Base-by-base conservation (phyloP, 108 stramenopile genomes). In the Nitzschia sp. region DNA sequence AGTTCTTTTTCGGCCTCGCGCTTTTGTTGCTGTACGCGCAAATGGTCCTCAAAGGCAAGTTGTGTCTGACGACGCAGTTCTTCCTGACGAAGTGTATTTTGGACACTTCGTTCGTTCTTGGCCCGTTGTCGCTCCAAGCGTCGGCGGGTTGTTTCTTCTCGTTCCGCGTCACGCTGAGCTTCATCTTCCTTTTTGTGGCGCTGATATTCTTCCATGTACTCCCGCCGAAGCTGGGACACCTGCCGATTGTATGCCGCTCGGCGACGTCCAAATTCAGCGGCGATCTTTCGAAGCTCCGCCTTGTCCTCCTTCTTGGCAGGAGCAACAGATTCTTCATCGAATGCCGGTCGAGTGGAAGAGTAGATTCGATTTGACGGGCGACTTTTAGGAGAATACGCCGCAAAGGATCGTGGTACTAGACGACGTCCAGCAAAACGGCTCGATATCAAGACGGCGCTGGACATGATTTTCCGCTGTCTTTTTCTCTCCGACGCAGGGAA, bases 51-150 rank as follows among this genome's bases (percentile, higher is more conserved):
- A 74, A 85, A 91, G 47, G 87, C 80, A 23, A 49, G n/a, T 5
- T 66, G 55, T 21, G 80, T 62, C 30, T 78, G 78, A 49, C 85
- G 62, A 51, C 78, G 32, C 31, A 74, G 46, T 48, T 88, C 85
- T 38, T 76, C 42, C 42, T 90, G 78, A 33, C 70, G 67, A 30
- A 72, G 35, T 0, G 89, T 85, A 68, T 89, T 86, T 28, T 80
- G 60, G 28, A 74, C 89, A 35, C 64, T 59, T 24, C 77, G 81
- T 32, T 85, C 78, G 61, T 89, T 89, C 74, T 90, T 94, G 48
- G 79, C 45, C 8, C 89, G 81, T 66, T 90, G 87, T 36, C 90
- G 83, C 59, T 94, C 93, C 35, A 91, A 58, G 0, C 74, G 76
- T 24, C 66, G 70, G 9, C 93, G 84, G 1, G 65, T 78, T 11